These are phyloP conservation scores for Podospora bellae-mahoneyi DNA, from an alignment of 495 filamentous ascomycete species.

Conservation along the genomic window DNA sequence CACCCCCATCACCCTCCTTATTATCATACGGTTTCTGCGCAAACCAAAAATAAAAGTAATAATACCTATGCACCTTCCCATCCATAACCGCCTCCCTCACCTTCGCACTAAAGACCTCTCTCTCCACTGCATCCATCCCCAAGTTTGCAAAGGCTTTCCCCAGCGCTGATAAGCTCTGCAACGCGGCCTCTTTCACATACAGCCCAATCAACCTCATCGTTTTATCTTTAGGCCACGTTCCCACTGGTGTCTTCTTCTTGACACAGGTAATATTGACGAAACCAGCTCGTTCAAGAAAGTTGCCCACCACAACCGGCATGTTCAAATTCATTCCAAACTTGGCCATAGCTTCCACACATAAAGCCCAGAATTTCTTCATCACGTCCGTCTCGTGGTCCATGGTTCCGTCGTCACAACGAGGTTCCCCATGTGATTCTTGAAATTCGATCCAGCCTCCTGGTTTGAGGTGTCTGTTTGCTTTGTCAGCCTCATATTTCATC, in stretches of 20 bases:
- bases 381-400: slow-evolving; percentile 27
- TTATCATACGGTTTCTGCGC: slow-evolving; percentile 32
- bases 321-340: slow-evolving; percentile 42
- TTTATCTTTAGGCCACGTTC: slow-evolving; percentile 54
- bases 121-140: slow-evolving; percentile 33
- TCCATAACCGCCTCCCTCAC: slow-evolving; percentile 34
- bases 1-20: too few species aligned
- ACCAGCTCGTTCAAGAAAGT: slow-evolving; percentile 49
- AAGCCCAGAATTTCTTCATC: slow-evolving; percentile 31
- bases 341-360: slow-evolving; percentile 28
- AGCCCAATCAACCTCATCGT: slow-evolving; percentile 54
- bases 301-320: slow-evolving; percentile 44
- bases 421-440: slow-evolving; percentile 37
- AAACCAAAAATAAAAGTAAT: slow-evolving; percentile 39
- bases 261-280: slow-evolving; percentile 57
- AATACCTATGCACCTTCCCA: slow-evolving; percentile 34
- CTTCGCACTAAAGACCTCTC: slow-evolving; percentile 31
- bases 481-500: not conserved
- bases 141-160: slow-evolving; percentile 49
- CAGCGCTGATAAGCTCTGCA: slow-evolving; percentile 48
- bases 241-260: slow-evolving; percentile 52
- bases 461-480: slow-evolving; percentile 25
- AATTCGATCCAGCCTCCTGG: slow-evolving; percentile 40
- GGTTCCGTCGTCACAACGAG: slow-evolving; percentile 39
- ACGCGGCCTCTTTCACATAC: slow-evolving; percentile 34